Evolutionary conservation across 768 basidiomycete species (phyloP).

Genomic region (Cystobasidiopsis lactophilus): DNA sequence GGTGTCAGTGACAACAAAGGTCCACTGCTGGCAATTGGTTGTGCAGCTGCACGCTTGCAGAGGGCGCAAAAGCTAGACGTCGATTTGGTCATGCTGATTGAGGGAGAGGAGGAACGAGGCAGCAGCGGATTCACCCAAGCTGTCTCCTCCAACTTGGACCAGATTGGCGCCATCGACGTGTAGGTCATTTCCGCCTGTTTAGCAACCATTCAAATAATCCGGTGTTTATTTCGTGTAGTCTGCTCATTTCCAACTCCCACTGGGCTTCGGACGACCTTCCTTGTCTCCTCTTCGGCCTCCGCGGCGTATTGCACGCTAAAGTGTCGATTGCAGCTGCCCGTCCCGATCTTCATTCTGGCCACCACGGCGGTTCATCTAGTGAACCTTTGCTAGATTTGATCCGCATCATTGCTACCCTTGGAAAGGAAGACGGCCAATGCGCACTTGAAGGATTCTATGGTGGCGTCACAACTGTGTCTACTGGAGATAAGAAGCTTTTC

Average conservation of each 20-base stretch:
- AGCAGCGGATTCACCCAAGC: constrained; percentile 65
- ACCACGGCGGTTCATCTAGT: constrained; percentile 65
- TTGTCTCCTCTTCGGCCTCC: constrained; percentile 81
- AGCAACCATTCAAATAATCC: neutral
- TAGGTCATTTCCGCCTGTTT: neutral
- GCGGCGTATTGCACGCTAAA: constrained; percentile 39
- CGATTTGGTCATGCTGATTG: constrained; percentile 73
- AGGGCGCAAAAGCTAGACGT: constrained; percentile 49
- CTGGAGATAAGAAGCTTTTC: too few relatives aligned
- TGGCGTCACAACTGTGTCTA: too few relatives aligned
- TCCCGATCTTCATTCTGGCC: constrained; percentile 76
- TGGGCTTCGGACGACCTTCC: constrained; percentile 87
- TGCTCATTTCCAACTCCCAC: constrained; percentile 47
- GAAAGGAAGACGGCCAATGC: constrained; percentile 35
- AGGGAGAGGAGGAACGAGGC: constrained; percentile 94
- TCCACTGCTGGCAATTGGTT: constrained; percentile 73
- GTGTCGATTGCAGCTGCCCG: constrained; percentile 43
- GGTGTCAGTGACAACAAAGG: constrained; percentile 75
- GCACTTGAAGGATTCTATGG: constrained; percentile 63
- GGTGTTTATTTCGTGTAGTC: neutral
- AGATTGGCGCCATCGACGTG: constrained; percentile 8
- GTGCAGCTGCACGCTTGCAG: constrained; percentile 63
- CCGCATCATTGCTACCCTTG: constrained; percentile 48
- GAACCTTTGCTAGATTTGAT: constrained; percentile 95
- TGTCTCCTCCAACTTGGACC: constrained; percentile 25